Conservation (phyloP, 208 protist genomes). For the Endotrypanum monterogeii region DNA sequence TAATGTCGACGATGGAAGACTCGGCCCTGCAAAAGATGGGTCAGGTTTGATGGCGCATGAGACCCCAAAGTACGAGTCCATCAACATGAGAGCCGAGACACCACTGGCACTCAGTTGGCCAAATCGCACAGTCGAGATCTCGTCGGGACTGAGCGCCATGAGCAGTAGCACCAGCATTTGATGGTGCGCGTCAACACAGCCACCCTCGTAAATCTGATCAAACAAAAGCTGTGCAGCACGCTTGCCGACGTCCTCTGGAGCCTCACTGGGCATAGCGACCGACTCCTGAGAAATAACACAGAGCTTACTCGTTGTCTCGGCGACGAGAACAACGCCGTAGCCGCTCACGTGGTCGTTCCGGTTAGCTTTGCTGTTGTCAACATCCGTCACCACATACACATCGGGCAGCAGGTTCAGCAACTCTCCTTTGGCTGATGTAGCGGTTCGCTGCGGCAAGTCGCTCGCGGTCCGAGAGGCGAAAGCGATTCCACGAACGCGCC, state of each 20-base stretch:
- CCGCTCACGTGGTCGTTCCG: slow-evolving; percentile 62
- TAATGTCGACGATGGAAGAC: slow-evolving; percentile 63
- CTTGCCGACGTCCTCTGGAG: slow-evolving; percentile 86
- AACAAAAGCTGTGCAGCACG: slow-evolving; percentile 77
- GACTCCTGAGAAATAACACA: slow-evolving; percentile 88
- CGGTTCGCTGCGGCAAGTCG: slow-evolving; percentile 87
- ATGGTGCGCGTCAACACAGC: slow-evolving; percentile 89
- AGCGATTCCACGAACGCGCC: slow-evolving; percentile 92
- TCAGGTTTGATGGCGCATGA: slow-evolving; percentile 84
- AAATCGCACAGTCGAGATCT: slow-evolving; percentile 92
- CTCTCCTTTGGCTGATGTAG: slow-evolving; percentile 86
- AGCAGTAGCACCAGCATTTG: slow-evolving; percentile 91
- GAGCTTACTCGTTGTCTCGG: slow-evolving; percentile 90
- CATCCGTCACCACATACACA: slow-evolving; percentile 93
- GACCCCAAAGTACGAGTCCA: slow-evolving; percentile 89
- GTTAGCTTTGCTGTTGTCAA: slow-evolving; percentile 64
- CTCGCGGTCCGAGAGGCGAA: slow-evolving; percentile 85
- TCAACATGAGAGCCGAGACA: slow-evolving; percentile 81
- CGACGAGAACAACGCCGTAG: slow-evolving; percentile 92
- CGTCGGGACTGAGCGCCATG: slow-evolving; percentile 91
- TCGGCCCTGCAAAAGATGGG: slow-evolving; percentile 45
- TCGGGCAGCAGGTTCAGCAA: slow-evolving; percentile 91
- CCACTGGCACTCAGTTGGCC: slow-evolving; percentile 68
- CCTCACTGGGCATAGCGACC: slow-evolving; percentile 60
- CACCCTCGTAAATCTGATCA: slow-evolving; percentile 87